phyloP scores from a whole-genome alignment of 208 protist species.

The Spongospora subterranea region DNA sequence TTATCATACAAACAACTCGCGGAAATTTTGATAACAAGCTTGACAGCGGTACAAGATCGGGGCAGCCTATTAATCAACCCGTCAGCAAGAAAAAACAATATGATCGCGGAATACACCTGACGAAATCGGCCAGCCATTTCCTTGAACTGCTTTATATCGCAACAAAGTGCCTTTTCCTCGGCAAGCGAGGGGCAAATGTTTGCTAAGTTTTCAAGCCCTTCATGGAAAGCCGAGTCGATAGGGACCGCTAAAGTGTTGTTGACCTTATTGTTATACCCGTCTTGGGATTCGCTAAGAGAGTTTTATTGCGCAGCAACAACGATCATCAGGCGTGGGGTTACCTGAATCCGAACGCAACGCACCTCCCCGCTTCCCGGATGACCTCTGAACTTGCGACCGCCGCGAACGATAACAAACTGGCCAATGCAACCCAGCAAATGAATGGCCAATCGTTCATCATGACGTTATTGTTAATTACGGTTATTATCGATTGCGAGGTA shows the following conservation, averaged over 20 bases:
- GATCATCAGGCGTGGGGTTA: not conserved
- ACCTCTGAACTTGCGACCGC: not conserved
- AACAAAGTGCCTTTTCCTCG: not conserved
- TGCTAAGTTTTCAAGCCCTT: not conserved
- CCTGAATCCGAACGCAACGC: conserved; percentile 14
- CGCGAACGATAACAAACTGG: no score
- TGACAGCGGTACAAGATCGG: conserved; percentile 18
- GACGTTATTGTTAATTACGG: no score
- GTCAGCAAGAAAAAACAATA: not conserved
- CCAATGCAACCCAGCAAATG: no score
- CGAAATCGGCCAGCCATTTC: not conserved
- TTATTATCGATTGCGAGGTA: no score
- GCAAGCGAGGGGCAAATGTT: conserved; percentile 46
- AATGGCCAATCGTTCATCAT: no score
- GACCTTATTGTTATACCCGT: conserved; percentile 20
- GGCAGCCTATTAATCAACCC: not conserved
- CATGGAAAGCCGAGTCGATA: not conserved
- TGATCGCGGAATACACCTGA: not conserved
- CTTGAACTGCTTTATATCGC: not conserved
- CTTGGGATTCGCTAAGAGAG: not conserved
- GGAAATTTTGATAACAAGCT: conserved; percentile 48
- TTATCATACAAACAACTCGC: not conserved
- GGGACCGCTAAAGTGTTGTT: not conserved
- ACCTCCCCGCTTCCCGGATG: conserved; percentile 6
- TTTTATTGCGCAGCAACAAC: not conserved